Conservation (phyloP, 108 stramenopile species). For the Cyclotella choctawhatcheeana region DNA sequence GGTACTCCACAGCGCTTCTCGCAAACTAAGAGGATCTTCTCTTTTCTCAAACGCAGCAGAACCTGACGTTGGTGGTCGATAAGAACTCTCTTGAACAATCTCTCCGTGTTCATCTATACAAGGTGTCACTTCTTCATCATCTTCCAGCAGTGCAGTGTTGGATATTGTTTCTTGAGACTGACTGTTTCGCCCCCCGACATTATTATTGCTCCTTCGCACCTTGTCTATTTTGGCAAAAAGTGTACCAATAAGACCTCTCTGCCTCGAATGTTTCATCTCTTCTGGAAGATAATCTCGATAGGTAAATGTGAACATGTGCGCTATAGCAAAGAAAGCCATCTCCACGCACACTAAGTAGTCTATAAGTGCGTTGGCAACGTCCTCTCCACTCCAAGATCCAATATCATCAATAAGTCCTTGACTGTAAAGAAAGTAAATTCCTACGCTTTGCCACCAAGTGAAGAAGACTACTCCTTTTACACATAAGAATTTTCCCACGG, state of each 20-base stretch:
- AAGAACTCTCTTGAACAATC: conserved; percentile 33
- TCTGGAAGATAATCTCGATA: conserved; percentile 90
- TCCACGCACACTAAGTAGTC: conserved; percentile 95
- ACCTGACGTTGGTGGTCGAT: conserved; percentile 63
- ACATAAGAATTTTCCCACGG: conserved; percentile 95
- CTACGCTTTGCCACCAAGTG: conserved; percentile 95
- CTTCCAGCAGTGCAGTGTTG: conserved; percentile 22
- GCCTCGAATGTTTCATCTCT: conserved; percentile 26
- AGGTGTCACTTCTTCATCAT: conserved; percentile 29
- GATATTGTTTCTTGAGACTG: conserved; percentile 20
- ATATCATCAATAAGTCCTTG: conserved; percentile 79
- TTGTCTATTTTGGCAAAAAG: conserved; percentile 18
- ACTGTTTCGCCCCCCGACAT: not conserved
- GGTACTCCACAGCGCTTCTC: conserved; percentile 81
- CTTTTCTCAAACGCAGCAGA: conserved; percentile 28
- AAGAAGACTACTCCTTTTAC: conserved; percentile 98
- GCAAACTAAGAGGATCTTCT: conserved; percentile 61
- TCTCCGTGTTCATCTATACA: conserved; percentile 42
- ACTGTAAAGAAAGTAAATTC: conserved; percentile 77
- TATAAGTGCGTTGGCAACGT: conserved; percentile 91
- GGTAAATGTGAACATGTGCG: conserved; percentile 90
- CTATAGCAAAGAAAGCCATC: conserved; percentile 93
- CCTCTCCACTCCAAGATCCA: conserved; percentile 85
- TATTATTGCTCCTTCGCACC: conserved; percentile 6
- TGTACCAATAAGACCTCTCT: not conserved